Conservation (phyloP, 768 basidiomycete genomes). For the Russula abietina region DNA sequence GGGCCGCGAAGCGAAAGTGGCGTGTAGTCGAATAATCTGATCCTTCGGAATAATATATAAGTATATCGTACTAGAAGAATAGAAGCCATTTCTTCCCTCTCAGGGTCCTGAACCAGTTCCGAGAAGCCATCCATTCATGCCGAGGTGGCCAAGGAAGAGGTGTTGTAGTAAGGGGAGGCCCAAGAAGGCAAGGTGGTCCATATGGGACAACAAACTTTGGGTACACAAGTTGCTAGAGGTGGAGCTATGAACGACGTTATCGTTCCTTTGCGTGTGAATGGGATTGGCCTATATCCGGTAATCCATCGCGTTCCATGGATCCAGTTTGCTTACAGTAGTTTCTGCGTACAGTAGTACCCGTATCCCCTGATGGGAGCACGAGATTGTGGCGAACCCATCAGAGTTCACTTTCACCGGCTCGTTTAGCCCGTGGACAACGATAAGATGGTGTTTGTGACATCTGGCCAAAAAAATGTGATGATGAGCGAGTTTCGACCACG, state of each 20-base stretch:
- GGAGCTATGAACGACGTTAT: not conserved
- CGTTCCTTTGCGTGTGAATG: not conserved
- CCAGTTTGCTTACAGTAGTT: not conserved
- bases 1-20: constrained; percentile 12
- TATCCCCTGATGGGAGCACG: constrained; percentile 2
- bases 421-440: not conserved
- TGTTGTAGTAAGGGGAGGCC: not conserved
- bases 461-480: not conserved
- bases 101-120: constrained; percentile 11
- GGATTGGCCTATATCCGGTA: constrained; percentile 10
- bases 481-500: not conserved
- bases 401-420: not conserved
- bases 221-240: not conserved
- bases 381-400: not conserved
- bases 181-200: not conserved
- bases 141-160: constrained; percentile 5
- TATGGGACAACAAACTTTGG: constrained; percentile 18
- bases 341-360: not conserved
- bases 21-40: constrained; percentile 15
- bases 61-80: too few species aligned
- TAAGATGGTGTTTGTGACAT: not conserved
- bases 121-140: constrained; percentile 6
- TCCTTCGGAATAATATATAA: constrained; percentile 10
- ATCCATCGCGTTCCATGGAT: not conserved
- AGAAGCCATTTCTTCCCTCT: not conserved